Evolutionary conservation across 208 protist genomes (phyloP).

Genomic region (Zelonia costaricensis): DNA sequence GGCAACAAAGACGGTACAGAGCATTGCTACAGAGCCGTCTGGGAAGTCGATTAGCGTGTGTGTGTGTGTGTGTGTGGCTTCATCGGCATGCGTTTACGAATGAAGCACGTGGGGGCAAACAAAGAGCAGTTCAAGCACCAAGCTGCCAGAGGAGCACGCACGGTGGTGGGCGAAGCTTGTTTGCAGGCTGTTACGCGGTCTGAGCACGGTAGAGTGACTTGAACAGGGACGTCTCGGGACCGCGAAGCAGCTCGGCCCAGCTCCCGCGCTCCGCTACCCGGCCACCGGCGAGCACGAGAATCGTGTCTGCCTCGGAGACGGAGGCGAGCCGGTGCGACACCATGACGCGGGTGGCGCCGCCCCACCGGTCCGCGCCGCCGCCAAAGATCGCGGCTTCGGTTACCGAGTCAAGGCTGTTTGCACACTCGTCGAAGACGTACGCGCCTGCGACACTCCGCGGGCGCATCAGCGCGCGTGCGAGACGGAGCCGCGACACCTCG

Average conservation of each 20-base stretch:
- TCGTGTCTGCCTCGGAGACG: constrained; percentile 42
- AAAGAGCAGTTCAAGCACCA: neutral
- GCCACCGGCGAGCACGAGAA: constrained; percentile 65
- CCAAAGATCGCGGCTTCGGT: constrained; percentile 55
- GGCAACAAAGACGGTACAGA: neutral
- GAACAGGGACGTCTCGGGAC: constrained; percentile 19
- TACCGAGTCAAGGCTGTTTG: constrained; percentile 62
- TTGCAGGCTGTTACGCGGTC: neutral
- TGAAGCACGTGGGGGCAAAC: neutral
- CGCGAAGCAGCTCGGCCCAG: constrained; percentile 45
- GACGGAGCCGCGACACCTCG: constrained; percentile 58
- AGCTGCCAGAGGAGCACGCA: neutral
- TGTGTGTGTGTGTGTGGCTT: too few relatives aligned
- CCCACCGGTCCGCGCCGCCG: neutral
- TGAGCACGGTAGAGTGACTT: constrained; percentile 17
- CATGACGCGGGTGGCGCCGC: constrained; percentile 32
- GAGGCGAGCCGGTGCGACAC: constrained; percentile 71
- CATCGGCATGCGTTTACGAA: too few relatives aligned
- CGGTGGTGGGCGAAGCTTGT: neutral
- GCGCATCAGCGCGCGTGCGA: constrained; percentile 62
- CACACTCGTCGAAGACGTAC: constrained; percentile 68
- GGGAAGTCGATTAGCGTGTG: too few relatives aligned
- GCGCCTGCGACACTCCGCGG: constrained; percentile 16
- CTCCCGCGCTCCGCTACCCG: constrained; percentile 54
- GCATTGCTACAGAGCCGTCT: neutral